A percentile compares a stretch with the other conserved stretches of the same genome.
Conservation (phyloP, 78 protist species). For the Creolimax fragrantissima region DNA sequence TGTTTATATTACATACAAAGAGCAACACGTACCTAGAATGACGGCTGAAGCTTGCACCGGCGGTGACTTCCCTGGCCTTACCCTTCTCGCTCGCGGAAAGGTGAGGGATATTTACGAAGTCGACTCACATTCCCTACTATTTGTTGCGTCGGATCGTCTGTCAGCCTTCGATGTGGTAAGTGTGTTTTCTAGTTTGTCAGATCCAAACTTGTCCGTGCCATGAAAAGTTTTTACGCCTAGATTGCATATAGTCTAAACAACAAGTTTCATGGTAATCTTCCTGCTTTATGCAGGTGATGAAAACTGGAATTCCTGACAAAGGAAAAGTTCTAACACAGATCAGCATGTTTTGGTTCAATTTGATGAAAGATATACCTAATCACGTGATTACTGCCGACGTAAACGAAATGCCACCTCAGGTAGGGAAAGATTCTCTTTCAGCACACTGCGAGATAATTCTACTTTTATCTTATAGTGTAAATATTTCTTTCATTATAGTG, state of each 20-base stretch:
- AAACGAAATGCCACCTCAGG: slow-evolving; percentile 27
- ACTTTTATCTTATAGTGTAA: neutral
- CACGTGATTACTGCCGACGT: slow-evolving; percentile 38
- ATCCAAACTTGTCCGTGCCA: neutral
- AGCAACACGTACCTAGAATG: neutral
- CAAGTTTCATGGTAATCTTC: no score
- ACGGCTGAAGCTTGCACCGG: neutral
- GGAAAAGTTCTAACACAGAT: slow-evolving; percentile 49
- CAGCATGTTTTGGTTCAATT: slow-evolving; percentile 30
- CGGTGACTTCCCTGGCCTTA: slow-evolving; percentile 22
- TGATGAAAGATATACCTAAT: slow-evolving; percentile 1
- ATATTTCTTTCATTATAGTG: no score
- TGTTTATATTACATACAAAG: neutral
- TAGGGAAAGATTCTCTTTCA: neutral
- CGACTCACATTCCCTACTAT: slow-evolving; percentile 1
- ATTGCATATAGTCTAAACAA: no score
- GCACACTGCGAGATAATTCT: no score
- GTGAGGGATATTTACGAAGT: slow-evolving; percentile 48
- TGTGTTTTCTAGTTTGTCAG: no score
- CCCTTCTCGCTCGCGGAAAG: slow-evolving; percentile 12
- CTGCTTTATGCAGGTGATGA: slow-evolving; percentile 42
- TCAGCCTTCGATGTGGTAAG: slow-evolving; percentile 39
- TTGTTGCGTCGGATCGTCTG: slow-evolving; percentile 43
- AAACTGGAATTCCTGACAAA: slow-evolving; percentile 34
- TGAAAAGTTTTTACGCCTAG: neutral